Evolutionary conservation across 2,329 filamentous ascomycete genomes (phyloP), one percentile per base, ranked within the genome.

Genomic region (Dryadomyces sulphureus): DNA sequence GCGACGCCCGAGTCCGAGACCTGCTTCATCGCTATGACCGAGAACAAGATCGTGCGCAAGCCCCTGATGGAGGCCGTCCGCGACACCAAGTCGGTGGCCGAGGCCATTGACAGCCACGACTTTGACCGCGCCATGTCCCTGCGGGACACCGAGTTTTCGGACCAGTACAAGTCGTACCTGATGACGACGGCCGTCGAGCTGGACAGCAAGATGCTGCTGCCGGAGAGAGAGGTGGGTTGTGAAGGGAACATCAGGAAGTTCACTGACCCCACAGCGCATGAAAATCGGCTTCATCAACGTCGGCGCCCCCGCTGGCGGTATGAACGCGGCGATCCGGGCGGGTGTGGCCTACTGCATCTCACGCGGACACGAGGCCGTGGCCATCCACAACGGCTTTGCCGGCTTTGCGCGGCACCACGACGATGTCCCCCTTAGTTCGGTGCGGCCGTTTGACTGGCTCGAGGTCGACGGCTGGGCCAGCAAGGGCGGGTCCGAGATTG

Each of bases 401-500:
- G 92, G 92, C 16, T 80, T 98, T 48, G 83, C 87, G 45, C 79
- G 92, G 41, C 92, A 98, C 63, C 87, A 96, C 60, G 81, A 69
- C 27, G 90, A 96, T 59, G 70, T 79, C 57, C 89, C 89, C 0
- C 49, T 86, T 1, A 83, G 88, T 35, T 79, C 92, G 2, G 89
- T 98, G 8, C 81, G 89, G 27, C 76, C 84, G 35, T 84, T 96
- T 49, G 70, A 81, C 54, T 98, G 92, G 92, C 75, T 96, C 19
- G 92, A 96, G 59, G 88, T 93, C 5, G 90, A 96, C 60, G 73
- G 78, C 50, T 98, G 92, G 92, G 88, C 90, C 14, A 94, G 88
- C 65, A 90, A 88, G 65, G 92, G 92, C 60, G 92, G 92, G 50
- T 96, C 89, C 2, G 92, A 98, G 62, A 96, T 98, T 57, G 92